Evolutionary conservation across 345 rosid species (phyloP).

Genomic region (Linum usitatissimum): DNA sequence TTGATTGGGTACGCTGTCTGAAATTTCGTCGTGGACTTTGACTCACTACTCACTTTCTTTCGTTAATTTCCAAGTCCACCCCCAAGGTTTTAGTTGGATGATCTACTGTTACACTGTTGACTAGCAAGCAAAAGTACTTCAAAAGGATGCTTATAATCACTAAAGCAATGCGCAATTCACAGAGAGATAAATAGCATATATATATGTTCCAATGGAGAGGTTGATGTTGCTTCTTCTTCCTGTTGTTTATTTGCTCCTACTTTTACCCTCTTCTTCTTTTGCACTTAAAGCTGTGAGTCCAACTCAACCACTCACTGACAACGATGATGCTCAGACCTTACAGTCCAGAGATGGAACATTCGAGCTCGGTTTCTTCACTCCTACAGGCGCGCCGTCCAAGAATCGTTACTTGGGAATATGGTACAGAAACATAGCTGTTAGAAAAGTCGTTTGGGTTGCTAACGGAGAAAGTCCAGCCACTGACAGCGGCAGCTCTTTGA

Average conservation of each 20-base stretch:
- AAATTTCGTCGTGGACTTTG: too few species aligned
- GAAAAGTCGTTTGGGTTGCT: neutral
- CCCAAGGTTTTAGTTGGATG: too few species aligned
- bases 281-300: neutral
- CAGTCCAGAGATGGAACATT: neutral
- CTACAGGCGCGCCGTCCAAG: neutral
- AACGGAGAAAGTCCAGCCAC: neutral
- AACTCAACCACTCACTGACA: neutral
- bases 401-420: slow-evolving; percentile 3
- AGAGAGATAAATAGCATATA: too few species aligned
- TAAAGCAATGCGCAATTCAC: too few species aligned
- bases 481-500: neutral
- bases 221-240: neutral
- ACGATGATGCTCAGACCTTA: neutral
- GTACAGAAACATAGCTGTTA: neutral
- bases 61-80: too few species aligned
- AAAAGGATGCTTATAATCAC: too few species aligned
- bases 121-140: too few species aligned
- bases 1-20: too few species aligned
- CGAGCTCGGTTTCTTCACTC: neutral
- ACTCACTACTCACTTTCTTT: too few species aligned
- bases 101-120: too few species aligned
- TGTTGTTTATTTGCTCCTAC: neutral
- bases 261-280: neutral
- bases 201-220: too few species aligned